Percentiles rank a stretch among this genome's conserved stretches.
Conservation (phyloP, 306 rosid genomes). For the Elaeagnus macrophylla region DNA sequence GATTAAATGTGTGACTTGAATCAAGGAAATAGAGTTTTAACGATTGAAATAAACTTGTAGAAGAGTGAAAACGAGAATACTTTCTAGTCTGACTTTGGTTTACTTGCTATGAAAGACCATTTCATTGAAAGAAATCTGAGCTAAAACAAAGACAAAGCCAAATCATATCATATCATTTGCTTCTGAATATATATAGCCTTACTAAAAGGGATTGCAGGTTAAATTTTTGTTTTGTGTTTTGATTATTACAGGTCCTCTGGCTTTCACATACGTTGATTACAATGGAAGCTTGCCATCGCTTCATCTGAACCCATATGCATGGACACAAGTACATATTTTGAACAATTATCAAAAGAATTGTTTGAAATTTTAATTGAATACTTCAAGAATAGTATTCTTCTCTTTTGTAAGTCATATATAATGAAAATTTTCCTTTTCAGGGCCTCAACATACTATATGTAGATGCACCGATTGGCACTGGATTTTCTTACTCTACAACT, state of each 20-base stretch:
- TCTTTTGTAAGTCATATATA: too few species aligned
- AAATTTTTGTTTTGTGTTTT: not conserved
- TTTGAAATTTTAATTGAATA: not conserved
- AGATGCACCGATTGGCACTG: conserved; percentile 24
- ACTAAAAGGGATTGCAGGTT: not conserved
- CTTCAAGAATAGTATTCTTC: not conserved
- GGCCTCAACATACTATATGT: conserved; percentile 12
- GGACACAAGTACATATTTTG: conserved; percentile 18
- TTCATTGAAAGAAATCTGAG: too few species aligned
- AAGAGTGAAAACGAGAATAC: too few species aligned
- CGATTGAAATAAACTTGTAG: too few species aligned
- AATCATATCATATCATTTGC: not conserved
- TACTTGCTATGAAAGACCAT: too few species aligned
- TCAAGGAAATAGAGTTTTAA: too few species aligned
- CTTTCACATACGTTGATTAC: conserved; percentile 7
- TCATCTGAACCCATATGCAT: conserved; percentile 11
- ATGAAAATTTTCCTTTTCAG: conserved; percentile 1
- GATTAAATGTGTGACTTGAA: too few species aligned
- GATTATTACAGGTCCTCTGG: conserved; percentile 19
- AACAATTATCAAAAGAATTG: not conserved
- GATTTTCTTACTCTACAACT: conserved; percentile 9
- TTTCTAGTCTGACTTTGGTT: too few species aligned
- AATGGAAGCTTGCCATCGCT: conserved; percentile 4
- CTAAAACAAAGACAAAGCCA: too few species aligned
- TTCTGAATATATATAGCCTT: too few species aligned